Conservation (phyloP, 441 rosid species). For the Erodium moschatum region DNA sequence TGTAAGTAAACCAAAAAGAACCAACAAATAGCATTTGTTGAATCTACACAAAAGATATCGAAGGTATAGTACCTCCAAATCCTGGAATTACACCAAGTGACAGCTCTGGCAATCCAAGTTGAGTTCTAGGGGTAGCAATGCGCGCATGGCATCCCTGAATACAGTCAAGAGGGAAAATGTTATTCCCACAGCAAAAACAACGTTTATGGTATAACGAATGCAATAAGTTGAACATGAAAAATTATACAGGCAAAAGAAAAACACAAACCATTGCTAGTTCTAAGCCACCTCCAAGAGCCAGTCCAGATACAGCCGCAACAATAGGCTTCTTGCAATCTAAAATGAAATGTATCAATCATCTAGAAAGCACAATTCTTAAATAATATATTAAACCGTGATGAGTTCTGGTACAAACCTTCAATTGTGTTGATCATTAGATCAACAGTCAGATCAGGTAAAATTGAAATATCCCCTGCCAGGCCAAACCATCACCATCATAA, state of each 20-base stretch:
- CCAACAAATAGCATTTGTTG: too few relatives aligned
- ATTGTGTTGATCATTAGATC: conserved; percentile 62
- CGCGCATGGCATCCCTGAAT: conserved; percentile 87
- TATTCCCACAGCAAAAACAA: background rate
- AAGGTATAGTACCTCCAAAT: conserved; percentile 56
- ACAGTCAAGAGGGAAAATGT: background rate
- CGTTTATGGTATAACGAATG: background rate
- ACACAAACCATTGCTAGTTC: conserved; percentile 74
- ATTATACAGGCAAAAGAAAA: background rate
- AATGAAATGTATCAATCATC: background rate
- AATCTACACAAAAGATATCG: background rate
- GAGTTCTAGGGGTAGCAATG: conserved; percentile 65
- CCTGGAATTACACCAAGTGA: conserved; percentile 91
- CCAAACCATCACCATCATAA: conserved; percentile 9
- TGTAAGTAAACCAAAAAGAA: too few relatives aligned
- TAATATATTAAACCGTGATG: background rate
- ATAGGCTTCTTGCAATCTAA: conserved; percentile 80
- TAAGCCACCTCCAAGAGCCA: conserved; percentile 97
- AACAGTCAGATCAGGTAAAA: conserved; percentile 72
- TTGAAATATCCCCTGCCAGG: conserved; percentile 57
- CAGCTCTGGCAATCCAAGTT: conserved; percentile 83
- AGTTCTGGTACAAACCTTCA: conserved; percentile 47
- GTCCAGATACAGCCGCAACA: conserved; percentile 93
- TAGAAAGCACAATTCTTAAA: background rate
- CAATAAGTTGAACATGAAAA: background rate